Percentiles rank a stretch among this genome's conserved stretches.
These are phyloP conservation scores for Globisporangium barbulae DNA, from an alignment of 352 stramenopile genomes.

Conservation along the genomic window DNA sequence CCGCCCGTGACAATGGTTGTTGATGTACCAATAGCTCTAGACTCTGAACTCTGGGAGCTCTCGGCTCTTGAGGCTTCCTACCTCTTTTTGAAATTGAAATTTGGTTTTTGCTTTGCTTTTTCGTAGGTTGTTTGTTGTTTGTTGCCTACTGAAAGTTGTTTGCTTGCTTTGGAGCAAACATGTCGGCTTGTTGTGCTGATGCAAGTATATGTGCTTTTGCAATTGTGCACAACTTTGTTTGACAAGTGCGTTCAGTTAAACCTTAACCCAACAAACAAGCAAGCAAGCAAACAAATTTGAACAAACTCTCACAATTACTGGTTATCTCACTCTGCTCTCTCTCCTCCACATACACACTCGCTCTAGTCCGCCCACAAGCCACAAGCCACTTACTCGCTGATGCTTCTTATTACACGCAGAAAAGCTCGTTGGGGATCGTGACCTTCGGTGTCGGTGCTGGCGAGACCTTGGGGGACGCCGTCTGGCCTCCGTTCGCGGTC, in stretches of 20 bases:
- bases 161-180: neutral
- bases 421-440: conserved; percentile 15
- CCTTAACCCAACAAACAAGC: too few relatives aligned
- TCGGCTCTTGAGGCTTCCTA: neutral
- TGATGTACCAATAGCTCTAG: conserved; percentile 4
- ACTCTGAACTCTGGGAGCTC: neutral
- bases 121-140: too few relatives aligned
- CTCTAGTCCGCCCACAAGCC: neutral
- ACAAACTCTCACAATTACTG: neutral
- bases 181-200: too few relatives aligned
- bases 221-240: too few relatives aligned
- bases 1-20: too few relatives aligned
- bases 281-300: too few relatives aligned
- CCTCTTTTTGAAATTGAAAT: conserved; percentile 1
- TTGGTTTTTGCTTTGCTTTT: neutral
- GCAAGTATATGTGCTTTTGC: neutral
- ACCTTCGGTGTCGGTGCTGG: conserved; percentile 2
- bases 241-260: too few relatives aligned
- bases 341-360: neutral
- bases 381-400: too few relatives aligned
- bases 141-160: too few relatives aligned
- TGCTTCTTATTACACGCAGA: conserved; percentile 5
- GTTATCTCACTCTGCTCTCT: neutral
- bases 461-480: neutral
- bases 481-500: neutral